These are phyloP conservation scores for Podospora tetraspora DNA, from an alignment of 495 filamentous ascomycete genomes.

Conservation along the genomic window DNA sequence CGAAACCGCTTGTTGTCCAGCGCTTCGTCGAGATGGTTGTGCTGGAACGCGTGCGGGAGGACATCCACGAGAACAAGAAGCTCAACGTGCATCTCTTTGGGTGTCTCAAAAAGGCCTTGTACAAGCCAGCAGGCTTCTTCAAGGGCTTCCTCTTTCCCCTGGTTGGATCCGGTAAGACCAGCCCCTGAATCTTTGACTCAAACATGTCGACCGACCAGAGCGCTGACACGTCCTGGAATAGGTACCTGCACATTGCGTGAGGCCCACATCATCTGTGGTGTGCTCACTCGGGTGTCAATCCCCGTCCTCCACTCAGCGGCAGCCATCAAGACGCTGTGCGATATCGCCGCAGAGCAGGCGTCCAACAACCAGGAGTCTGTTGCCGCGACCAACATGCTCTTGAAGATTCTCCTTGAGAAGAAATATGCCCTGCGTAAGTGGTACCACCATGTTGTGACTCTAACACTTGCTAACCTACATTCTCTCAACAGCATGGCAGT, in stretches of 20 bases:
- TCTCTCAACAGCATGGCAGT: slow-evolving; percentile 57
- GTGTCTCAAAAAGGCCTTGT: slow-evolving; percentile 83
- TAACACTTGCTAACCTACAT: slow-evolving; percentile 1
- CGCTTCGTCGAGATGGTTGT: slow-evolving; percentile 75
- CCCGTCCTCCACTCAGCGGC: slow-evolving; percentile 90
- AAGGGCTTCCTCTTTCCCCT: slow-evolving; percentile 90
- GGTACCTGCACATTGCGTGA: slow-evolving; percentile 81
- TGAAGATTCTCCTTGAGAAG: slow-evolving; percentile 88
- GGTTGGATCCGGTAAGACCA: slow-evolving; percentile 50
- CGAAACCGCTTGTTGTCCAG: slow-evolving; percentile 69
- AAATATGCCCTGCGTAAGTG: slow-evolving; percentile 78
- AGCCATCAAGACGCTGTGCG: slow-evolving; percentile 83
- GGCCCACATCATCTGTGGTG: slow-evolving; percentile 81
- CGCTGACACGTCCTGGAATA: not conserved
- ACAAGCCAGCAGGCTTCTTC: slow-evolving; percentile 95
- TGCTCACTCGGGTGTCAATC: slow-evolving; percentile 68
- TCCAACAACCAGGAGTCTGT: slow-evolving; percentile 66
- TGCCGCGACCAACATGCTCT: slow-evolving; percentile 85
- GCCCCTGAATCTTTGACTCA: not conserved
- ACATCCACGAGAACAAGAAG: slow-evolving; percentile 72
- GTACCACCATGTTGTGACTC: not conserved
- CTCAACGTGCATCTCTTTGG: slow-evolving; percentile 94
- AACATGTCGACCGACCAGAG: slow-evolving; percentile 6
- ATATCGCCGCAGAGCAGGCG: slow-evolving; percentile 84
- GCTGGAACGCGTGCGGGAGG: slow-evolving; percentile 80